Percentiles rank a stretch among this genome's conserved stretches.
Conservation (phyloP, 371 early-diverging fungal species). For the Rhizomucor miehei region DNA sequence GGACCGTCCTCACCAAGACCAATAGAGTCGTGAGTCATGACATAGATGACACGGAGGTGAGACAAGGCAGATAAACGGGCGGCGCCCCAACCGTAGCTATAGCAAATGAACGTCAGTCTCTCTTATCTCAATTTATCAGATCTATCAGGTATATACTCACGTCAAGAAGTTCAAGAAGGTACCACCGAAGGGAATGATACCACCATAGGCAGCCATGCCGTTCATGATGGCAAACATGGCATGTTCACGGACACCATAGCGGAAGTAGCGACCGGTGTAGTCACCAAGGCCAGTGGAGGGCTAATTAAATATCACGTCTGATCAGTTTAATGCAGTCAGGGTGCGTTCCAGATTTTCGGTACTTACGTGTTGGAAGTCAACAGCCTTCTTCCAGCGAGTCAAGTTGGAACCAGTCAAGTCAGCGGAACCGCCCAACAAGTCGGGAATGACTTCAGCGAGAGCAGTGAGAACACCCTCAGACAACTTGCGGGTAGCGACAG, state of each 20-base stretch:
- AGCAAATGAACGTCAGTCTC: neutral
- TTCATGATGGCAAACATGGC: conserved; percentile 98
- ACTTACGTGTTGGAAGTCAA: conserved; percentile 83
- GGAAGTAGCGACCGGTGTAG: conserved; percentile 88
- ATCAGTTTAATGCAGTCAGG: neutral
- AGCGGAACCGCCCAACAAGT: conserved; percentile 94
- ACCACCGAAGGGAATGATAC: conserved; percentile 89
- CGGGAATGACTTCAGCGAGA: conserved; percentile 71
- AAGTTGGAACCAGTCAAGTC: conserved; percentile 95
- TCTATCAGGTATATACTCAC: conserved; percentile 32
- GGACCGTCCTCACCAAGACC: conserved; percentile 99
- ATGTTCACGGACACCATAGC: conserved; percentile 99
- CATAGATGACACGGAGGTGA: conserved; percentile 86
- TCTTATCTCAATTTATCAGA: neutral
- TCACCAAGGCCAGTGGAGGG: conserved; percentile 66
- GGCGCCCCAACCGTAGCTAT: conserved; percentile 77
- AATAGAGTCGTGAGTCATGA: conserved; percentile 99
- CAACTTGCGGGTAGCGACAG: conserved; percentile 83
- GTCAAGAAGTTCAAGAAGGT: conserved; percentile 98
- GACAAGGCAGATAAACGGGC: conserved; percentile 92
- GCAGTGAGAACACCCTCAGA: conserved; percentile 80
- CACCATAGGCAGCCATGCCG: conserved; percentile 89
- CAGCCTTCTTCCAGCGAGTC: conserved; percentile 87
- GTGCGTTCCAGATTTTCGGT: neutral
- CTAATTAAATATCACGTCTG: conserved; percentile 4